A percentile compares a stretch with the other conserved stretches of the same genome.
Conservation (phyloP, 2,329 filamentous ascomycete genomes). For the Colletotrichum neosansevieriae region DNA sequence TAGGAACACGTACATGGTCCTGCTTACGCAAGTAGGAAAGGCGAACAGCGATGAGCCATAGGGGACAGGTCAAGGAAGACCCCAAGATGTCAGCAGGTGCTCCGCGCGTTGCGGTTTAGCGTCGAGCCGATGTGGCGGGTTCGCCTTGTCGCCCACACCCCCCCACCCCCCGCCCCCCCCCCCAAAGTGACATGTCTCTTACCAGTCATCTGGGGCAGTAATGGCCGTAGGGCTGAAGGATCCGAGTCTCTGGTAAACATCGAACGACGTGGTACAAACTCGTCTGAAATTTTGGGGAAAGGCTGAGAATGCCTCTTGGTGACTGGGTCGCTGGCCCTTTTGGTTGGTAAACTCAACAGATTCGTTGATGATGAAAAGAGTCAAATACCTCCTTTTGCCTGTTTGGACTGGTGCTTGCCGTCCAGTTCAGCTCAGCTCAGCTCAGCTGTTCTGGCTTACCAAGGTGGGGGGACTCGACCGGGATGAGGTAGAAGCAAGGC, state of each 20-base stretch:
- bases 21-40: conserved; percentile 24
- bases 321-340: background rate
- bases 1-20: conserved; percentile 6
- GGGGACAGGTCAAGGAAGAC: conserved; percentile 3
- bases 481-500: background rate
- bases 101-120: conserved; percentile 26
- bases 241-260: conserved; percentile 20
- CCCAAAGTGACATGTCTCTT: conserved; percentile 14
- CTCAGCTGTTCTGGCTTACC: background rate
- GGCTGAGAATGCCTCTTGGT: background rate
- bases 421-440: conserved; percentile 9
- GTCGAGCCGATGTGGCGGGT: conserved; percentile 29
- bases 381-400: background rate
- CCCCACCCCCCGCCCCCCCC: conserved; percentile 13
- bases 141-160: conserved; percentile 7
- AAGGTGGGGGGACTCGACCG: conserved; percentile 18
- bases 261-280: conserved; percentile 20
- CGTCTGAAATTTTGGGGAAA: conserved; percentile 2
- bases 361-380: background rate
- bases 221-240: conserved; percentile 38
- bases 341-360: background rate
- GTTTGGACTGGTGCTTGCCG: background rate
- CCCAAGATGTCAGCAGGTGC: conserved; percentile 28
- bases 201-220: conserved; percentile 15
- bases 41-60: background rate